These are phyloP conservation scores for Hypericum androsaemum DNA, from an alignment of 345 rosid species.

Conservation along the genomic window DNA sequence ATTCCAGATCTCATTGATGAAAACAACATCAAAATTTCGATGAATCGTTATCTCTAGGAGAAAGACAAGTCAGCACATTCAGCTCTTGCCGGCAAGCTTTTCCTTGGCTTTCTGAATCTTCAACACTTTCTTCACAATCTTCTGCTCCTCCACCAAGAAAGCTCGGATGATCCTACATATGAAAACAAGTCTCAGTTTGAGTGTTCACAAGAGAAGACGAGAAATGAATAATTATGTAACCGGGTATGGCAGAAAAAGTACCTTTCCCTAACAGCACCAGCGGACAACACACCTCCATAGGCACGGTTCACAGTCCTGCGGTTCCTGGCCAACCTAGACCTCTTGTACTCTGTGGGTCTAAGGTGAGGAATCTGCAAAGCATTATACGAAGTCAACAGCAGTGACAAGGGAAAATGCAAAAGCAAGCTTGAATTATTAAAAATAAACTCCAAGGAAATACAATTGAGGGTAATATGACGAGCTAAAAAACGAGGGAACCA, in stretches of 20 bases:
- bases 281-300: slow-evolving; percentile 7
- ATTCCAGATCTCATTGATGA: no score
- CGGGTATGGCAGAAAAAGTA: neutral
- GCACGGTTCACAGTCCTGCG: slow-evolving; percentile 10
- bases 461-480: no score
- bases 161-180: slow-evolving; percentile 6
- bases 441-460: no score
- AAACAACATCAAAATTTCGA: no score
- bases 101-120: slow-evolving; percentile 10
- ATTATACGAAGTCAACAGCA: neutral
- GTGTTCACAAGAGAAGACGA: neutral
- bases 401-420: neutral
- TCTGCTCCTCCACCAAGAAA: slow-evolving; percentile 10
- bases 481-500: no score
- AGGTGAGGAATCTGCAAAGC: slow-evolving; percentile 7
- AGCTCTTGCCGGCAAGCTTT: slow-evolving; percentile 4
- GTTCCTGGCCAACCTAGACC: slow-evolving; percentile 8
- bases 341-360: slow-evolving; percentile 10
- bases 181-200: neutral
- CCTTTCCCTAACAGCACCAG: slow-evolving; percentile 7
- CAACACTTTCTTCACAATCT: slow-evolving; percentile 10
- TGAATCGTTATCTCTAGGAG: no score
- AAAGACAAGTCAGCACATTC: neutral
- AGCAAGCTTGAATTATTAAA: neutral
- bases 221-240: neutral